Evolutionary conservation across 1,284 basidiomycete genomes (phyloP), one percentile per base, ranked within the genome.

Genomic region (Ustilago lituana): DNA sequence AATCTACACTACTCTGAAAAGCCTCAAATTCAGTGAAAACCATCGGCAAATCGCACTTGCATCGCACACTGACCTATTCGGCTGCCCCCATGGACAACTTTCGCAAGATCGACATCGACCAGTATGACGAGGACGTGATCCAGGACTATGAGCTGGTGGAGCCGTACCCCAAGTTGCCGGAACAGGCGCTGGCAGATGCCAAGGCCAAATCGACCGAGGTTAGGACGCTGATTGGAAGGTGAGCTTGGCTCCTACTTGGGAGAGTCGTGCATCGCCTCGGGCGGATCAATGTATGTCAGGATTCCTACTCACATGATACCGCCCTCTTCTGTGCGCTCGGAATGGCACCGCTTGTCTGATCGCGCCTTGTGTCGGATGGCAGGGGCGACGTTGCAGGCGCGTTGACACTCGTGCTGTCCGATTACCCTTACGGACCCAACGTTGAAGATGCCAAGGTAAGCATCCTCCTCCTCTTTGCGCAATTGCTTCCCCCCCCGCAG

Each of bases 41-140:
- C n/a, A n/a, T n/a, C n/a, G n/a, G n/a, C n/a, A n/a, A n/a, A n/a
- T n/a, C n/a, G n/a, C n/a, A n/a, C n/a, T n/a, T n/a, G n/a, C n/a
- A n/a, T n/a, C n/a, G n/a, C n/a, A n/a, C n/a, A n/a, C n/a, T n/a
- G n/a, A n/a, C n/a, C n/a, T n/a, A n/a, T n/a, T n/a, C n/a, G n/a
- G n/a, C n/a, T n/a, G n/a, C n/a, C n/a, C n/a, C n/a, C 23, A 77
- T 72, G 69, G 77, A 78, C 61, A 63, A 48, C 53, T 96, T 93
- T 84, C 87, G 94, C 72, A 94, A 94, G 84, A 94, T 97, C 84
- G 91, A 97, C 84, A 91, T 97, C 76, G 94, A 98, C 84, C 87
- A 86, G 46, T 94, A 89, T 84, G 95, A 98, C 80, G 94, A 97
- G 82, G 95, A 98, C 77, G 87, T 89, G 15, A 84, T 98, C 14